Evolutionary conservation across 2,329 filamentous ascomycete species (phyloP).

Genomic region (Sporothrix dimorphospora): DNA sequence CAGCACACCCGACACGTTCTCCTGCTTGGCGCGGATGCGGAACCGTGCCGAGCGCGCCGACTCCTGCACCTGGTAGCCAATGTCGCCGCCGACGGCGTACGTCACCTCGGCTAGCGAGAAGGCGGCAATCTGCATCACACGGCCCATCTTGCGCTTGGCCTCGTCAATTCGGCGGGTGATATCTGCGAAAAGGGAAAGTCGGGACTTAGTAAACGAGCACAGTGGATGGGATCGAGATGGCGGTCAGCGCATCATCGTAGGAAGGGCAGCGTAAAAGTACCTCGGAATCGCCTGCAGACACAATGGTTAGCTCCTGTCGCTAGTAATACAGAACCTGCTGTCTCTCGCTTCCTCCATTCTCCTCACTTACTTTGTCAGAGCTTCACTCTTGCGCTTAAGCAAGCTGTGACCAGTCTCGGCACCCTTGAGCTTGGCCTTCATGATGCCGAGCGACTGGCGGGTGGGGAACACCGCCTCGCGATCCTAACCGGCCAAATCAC

Average conservation of each 20-base stretch:
- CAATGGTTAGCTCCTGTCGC: not conserved
- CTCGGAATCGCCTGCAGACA: constrained; percentile 75
- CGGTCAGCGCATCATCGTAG: constrained; percentile 26
- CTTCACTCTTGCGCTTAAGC: constrained; percentile 96
- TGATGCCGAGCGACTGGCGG: constrained; percentile 91
- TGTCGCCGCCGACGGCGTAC: constrained; percentile 93
- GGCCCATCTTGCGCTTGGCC: constrained; percentile 98
- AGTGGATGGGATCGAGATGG: not conserved
- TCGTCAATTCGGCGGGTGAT: constrained; percentile 98
- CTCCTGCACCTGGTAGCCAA: constrained; percentile 96
- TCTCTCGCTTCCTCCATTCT: not conserved
- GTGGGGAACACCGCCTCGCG: constrained; percentile 97
- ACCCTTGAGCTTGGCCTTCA: constrained; percentile 98
- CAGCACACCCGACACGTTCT: constrained; percentile 97
- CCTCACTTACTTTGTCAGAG: constrained; percentile 81
- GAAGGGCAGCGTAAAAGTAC: constrained; percentile 50
- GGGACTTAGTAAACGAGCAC: not conserved
- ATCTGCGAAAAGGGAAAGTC: constrained; percentile 55
- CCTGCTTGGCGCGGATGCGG: constrained; percentile 90
- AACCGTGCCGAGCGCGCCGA: constrained; percentile 92
- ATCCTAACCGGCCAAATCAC: constrained; percentile 58
- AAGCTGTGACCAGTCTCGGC: constrained; percentile 90
- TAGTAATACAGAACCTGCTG: no score
- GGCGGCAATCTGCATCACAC: constrained; percentile 98
- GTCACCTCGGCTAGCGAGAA: constrained; percentile 97